Evolutionary conservation across 2,329 filamentous ascomycete genomes (phyloP).

Genomic region (Nigrospora sphaerica): DNA sequence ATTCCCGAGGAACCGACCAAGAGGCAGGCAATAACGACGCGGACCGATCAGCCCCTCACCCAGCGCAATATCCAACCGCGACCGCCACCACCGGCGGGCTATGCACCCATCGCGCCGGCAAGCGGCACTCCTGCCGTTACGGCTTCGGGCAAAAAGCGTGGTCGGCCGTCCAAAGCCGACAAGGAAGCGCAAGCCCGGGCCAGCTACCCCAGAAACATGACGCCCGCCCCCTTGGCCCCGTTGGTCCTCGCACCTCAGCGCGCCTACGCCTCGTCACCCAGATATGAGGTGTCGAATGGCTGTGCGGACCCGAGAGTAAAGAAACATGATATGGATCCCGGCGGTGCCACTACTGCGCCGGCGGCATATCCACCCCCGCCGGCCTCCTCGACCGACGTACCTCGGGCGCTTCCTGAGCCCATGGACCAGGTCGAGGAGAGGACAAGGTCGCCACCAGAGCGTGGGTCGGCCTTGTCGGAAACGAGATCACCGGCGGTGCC

Average conservation of each 20-base stretch:
- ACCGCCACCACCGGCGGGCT: slow-evolving; percentile 19
- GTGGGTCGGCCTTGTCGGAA: slow-evolving; percentile 13
- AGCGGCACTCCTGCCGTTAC: slow-evolving; percentile 12
- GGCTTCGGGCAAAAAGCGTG: slow-evolving; percentile 31
- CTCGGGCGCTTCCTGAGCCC: slow-evolving; percentile 20
- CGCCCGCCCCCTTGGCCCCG: slow-evolving; percentile 18
- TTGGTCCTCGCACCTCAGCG: slow-evolving; percentile 15
- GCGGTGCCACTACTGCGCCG: too few relatives aligned
- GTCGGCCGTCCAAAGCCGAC: slow-evolving; percentile 37
- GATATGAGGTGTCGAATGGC: slow-evolving; percentile 21
- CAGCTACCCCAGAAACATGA: slow-evolving; percentile 19
- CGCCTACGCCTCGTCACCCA: slow-evolving; percentile 23
- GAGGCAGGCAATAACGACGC: slow-evolving; percentile 21
- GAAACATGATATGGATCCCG: slow-evolving; percentile 6
- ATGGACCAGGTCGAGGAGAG: slow-evolving; percentile 20
- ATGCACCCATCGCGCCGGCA: slow-evolving; percentile 8
- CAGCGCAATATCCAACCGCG: slow-evolving; percentile 23
- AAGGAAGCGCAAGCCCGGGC: slow-evolving; percentile 28
- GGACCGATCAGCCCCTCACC: slow-evolving; percentile 16
- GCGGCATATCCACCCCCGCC: slow-evolving; percentile 9
- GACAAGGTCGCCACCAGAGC: slow-evolving; percentile 19
- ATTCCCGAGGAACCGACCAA: slow-evolving; percentile 24
- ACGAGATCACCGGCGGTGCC: slow-evolving; percentile 19
- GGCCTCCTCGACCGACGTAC: slow-evolving; percentile 19
- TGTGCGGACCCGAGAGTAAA: slow-evolving; percentile 15